Base-by-base conservation (phyloP, 2,329 filamentous ascomycete species). In the Xylaria sp. region DNA sequence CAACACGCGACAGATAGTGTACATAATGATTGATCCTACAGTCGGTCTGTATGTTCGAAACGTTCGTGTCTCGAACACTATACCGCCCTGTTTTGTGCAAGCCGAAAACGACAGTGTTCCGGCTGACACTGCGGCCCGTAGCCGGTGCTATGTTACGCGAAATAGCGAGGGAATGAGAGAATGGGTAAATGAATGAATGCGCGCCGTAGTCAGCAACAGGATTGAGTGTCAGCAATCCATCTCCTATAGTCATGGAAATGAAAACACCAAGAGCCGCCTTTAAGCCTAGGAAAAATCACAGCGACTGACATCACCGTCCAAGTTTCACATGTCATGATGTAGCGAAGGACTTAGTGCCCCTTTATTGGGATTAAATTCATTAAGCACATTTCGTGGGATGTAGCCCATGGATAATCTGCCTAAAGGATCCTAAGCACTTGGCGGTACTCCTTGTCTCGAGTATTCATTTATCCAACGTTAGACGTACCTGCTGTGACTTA, bases 1-100 rank as follows among this genome's bases (percentile, higher is more conserved):
- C 17, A 35, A n/a, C 35, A 46, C 25, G 43, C 60, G 47, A 33
- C 37, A 38, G n/a, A 60, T 40, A 21, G 52, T 49, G 42, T 35
- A 64, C 64, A 66, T 64, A n/a, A 17, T 50, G 31, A 19, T n/a
- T 45, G 21, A n/a, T 21, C 33, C 17, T 49, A 43, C 33, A 28
- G 19, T 28, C 17, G 60, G 23, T 56, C 55, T 21, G 28, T 46
- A 54, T 38, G 42, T 31, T 42, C 7, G 12, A 57, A 46, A 21
- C 15, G 23, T 49, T 45, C 23, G 28, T 33, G 25, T 42, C 17
- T 47, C 37, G 31, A 28, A 57, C 49, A 33, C 14, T 14, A 19
- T 19, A 43, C 21, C 2, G 17, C 14, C 17, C 35, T 51, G 45
- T 57, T 25, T 37, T 21, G 42, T 40, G 25, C 7, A 35, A 49